Conservation (phyloP, 768 basidiomycete species). For the Pleurotus salmoneostramineus region DNA sequence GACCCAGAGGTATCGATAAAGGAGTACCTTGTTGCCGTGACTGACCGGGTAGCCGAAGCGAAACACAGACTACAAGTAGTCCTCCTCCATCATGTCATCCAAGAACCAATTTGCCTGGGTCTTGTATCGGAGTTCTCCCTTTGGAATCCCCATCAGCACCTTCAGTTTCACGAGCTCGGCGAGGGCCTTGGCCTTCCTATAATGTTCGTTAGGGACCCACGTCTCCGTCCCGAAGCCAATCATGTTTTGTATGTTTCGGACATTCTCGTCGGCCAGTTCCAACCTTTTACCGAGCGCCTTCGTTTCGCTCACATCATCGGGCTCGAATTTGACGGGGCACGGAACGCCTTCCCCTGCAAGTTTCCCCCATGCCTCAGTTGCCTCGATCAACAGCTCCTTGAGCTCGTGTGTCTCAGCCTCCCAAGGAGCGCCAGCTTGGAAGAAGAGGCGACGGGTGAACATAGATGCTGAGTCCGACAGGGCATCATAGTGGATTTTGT, state of each 20-base stretch:
- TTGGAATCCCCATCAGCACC: neutral
- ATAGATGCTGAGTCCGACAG: slow-evolving; percentile 31
- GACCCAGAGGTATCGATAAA: too few species aligned
- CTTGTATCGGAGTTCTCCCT: slow-evolving; percentile 31
- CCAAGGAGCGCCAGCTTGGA: slow-evolving; percentile 40
- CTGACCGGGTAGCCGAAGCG: too few species aligned
- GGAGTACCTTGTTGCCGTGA: too few species aligned
- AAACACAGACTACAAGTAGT: slow-evolving; percentile 29
- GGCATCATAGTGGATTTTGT: slow-evolving; percentile 35
- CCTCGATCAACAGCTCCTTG: slow-evolving; percentile 42
- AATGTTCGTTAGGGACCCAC: slow-evolving; percentile 40
- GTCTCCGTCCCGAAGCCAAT: slow-evolving; percentile 32
- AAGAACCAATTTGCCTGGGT: slow-evolving; percentile 37
- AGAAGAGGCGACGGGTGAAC: slow-evolving; percentile 39
- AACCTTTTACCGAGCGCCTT: slow-evolving; percentile 28
- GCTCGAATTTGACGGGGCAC: slow-evolving; percentile 44
- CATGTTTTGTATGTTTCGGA: slow-evolving; percentile 22
- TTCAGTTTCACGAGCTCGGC: slow-evolving; percentile 16
- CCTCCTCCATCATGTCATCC: slow-evolving; percentile 46
- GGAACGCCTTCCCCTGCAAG: slow-evolving; percentile 32
- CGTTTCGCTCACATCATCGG: slow-evolving; percentile 39
- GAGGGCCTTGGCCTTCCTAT: slow-evolving; percentile 32
- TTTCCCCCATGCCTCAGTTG: slow-evolving; percentile 35
- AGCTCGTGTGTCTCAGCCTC: slow-evolving; percentile 46
- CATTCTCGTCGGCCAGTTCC: slow-evolving; percentile 23